These are phyloP conservation scores for Candida germanica DNA, from an alignment of 805 yeast genomes.

Conservation along the genomic window DNA sequence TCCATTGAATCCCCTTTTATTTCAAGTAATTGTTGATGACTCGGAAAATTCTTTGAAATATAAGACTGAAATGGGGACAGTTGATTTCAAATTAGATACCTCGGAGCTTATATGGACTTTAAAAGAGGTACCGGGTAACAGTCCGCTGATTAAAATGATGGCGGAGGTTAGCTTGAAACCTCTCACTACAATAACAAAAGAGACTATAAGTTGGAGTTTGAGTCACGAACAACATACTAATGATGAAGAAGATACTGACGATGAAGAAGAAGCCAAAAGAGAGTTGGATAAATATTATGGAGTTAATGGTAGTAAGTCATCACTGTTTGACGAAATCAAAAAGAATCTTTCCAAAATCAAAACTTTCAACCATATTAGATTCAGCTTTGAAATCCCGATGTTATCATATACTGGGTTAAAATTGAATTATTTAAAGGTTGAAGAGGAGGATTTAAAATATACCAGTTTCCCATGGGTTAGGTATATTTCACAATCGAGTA, in stretches of 20 bases:
- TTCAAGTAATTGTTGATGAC: conserved; percentile 14
- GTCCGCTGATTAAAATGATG: conserved; percentile 47
- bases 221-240: not conserved
- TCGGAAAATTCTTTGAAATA: conserved; percentile 52
- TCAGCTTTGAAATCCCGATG: conserved; percentile 40
- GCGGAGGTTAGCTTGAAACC: conserved; percentile 35
- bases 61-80: conserved; percentile 70
- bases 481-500: conserved; percentile 11
- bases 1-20: conserved; percentile 36
- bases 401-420: conserved; percentile 63
- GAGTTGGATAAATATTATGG: conserved; percentile 33
- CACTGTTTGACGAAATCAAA: conserved; percentile 22
- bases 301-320: conserved; percentile 32
- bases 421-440: conserved; percentile 63
- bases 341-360: conserved; percentile 10
- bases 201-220: not conserved
- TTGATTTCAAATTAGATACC: conserved; percentile 66
- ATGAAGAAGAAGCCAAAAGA: conserved; percentile 25
- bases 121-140: conserved; percentile 61
- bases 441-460: conserved; percentile 57
- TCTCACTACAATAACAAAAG: conserved; percentile 14
- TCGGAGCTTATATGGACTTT: conserved; percentile 73
- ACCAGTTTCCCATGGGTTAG: conserved; percentile 81
- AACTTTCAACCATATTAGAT: conserved; percentile 21
- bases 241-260: conserved; percentile 15